These are phyloP conservation scores for Vachellia collinsii DNA, from an alignment of 306 rosid species.

Conservation along the genomic window DNA sequence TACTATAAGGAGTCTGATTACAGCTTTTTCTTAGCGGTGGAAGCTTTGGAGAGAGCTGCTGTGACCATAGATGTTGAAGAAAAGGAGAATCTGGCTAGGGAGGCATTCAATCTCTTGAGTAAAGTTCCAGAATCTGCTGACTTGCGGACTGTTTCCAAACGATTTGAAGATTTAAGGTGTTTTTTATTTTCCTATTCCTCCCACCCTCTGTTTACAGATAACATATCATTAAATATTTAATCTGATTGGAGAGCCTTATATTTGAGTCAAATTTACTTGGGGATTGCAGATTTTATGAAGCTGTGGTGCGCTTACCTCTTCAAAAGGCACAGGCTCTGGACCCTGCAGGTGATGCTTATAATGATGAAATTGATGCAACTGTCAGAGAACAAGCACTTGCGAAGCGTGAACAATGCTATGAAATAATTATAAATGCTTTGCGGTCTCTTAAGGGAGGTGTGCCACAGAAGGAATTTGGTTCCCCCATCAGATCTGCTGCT, in stretches of 20 bases:
- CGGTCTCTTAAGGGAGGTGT: constrained; percentile 76
- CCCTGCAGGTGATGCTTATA: constrained; percentile 86
- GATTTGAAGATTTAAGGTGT: constrained; percentile 96
- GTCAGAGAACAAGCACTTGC: constrained; percentile 77
- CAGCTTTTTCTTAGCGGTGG: constrained; percentile 95
- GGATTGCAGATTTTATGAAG: constrained; percentile 90
- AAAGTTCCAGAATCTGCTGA: constrained; percentile 98
- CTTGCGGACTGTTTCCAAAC: constrained; percentile 85
- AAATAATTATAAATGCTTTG: constrained; percentile 80
- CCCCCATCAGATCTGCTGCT: constrained; percentile 70
- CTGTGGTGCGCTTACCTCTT: constrained; percentile 90
- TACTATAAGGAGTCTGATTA: constrained; percentile 97
- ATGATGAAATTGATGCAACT: constrained; percentile 84
- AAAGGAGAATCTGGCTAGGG: constrained; percentile 85
- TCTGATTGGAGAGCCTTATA: constrained; percentile 29
- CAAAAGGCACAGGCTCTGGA: constrained; percentile 98
- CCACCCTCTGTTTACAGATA: neutral
- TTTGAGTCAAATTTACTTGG: constrained; percentile 33
- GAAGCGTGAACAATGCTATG: constrained; percentile 88
- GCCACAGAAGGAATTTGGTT: constrained; percentile 74
- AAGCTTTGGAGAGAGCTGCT: constrained; percentile 94
- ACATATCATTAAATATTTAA: constrained; percentile 19
- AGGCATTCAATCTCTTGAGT: constrained; percentile 82
- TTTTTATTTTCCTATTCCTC: constrained; percentile 25
- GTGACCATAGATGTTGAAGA: constrained; percentile 66